These are phyloP conservation scores for Fusarium clavum DNA, from an alignment of 2,329 filamentous ascomycete species.

Conservation along the genomic window DNA sequence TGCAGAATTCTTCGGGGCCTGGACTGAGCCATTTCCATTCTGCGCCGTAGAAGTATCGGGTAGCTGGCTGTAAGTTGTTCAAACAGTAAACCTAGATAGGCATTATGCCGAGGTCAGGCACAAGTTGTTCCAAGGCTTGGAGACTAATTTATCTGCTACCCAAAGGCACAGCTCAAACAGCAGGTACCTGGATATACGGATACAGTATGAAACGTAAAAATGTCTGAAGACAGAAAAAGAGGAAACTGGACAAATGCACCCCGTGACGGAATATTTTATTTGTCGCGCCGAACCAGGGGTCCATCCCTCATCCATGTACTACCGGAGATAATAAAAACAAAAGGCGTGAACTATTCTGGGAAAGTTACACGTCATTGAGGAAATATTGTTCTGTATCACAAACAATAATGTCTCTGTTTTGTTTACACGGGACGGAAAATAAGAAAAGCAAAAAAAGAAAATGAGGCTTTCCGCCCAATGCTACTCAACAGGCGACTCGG, in stretches of 20 bases:
- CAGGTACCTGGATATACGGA: neutral
- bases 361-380: neutral
- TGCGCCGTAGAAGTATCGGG: neutral
- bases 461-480: slow-evolving; percentile 21
- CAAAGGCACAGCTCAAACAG: neutral
- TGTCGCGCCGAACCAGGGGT: slow-evolving; percentile 6
- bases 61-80: neutral
- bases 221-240: neutral
- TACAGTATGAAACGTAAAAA: slow-evolving; percentile 1
- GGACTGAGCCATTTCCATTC: neutral
- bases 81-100: neutral
- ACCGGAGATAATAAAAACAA: neutral
- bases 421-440: neutral
- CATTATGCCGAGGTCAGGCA: neutral
- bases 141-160: neutral
- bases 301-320: slow-evolving; percentile 13
- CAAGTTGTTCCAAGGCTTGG: neutral
- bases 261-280: slow-evolving; percentile 7
- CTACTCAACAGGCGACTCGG: neutral
- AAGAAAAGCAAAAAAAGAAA: slow-evolving; percentile 15
- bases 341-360: neutral
- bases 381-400: neutral
- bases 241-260: slow-evolving; percentile 9
- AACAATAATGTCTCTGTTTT: slow-evolving; percentile 13
- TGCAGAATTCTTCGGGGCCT: neutral